Percentiles rank a stretch among this genome's conserved stretches.
Conservation (phyloP, 108 stramenopile genomes). For the Nannochloropsis salina region DNA sequence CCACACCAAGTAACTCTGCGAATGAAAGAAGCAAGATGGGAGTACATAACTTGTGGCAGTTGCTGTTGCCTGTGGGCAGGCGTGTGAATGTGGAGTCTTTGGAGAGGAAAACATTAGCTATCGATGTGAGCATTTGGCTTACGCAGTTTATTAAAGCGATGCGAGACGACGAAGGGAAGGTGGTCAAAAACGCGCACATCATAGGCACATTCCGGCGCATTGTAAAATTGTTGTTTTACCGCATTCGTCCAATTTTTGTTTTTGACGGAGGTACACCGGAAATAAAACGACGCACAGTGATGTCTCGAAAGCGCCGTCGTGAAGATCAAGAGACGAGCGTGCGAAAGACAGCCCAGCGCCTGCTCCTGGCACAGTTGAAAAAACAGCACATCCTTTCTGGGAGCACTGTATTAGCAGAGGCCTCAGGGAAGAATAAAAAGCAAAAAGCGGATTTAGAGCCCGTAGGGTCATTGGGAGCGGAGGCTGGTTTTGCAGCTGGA, state of each 20-base stretch:
- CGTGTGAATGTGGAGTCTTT: slow-evolving; percentile 92
- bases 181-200: slow-evolving; percentile 82
- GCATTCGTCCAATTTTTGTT: slow-evolving; percentile 91
- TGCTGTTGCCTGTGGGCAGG: slow-evolving; percentile 84
- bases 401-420: not conserved
- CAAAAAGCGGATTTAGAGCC: not conserved
- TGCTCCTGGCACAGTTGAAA: slow-evolving; percentile 52
- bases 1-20: no score
- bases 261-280: slow-evolving; percentile 91
- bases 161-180: slow-evolving; percentile 76
- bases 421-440: not conserved
- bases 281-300: slow-evolving; percentile 74
- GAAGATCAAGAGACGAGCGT: slow-evolving; percentile 59
- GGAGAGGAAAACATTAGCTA: slow-evolving; percentile 81
- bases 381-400: slow-evolving; percentile 36
- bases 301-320: slow-evolving; percentile 58
- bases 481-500: slow-evolving; percentile 24
- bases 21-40: slow-evolving; percentile 38
- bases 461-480: slow-evolving; percentile 29
- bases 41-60: slow-evolving; percentile 58
- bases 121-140: slow-evolving; percentile 70
- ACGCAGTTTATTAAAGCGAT: slow-evolving; percentile 96
- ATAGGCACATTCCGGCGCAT: slow-evolving; percentile 84
- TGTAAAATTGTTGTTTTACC: slow-evolving; percentile 81
- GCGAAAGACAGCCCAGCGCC: slow-evolving; percentile 47